A percentile compares a stretch with the other conserved stretches of the same genome.
These are phyloP conservation scores for Fibroporia radiculosa DNA, from an alignment of 768 basidiomycete species.

Conservation along the genomic window DNA sequence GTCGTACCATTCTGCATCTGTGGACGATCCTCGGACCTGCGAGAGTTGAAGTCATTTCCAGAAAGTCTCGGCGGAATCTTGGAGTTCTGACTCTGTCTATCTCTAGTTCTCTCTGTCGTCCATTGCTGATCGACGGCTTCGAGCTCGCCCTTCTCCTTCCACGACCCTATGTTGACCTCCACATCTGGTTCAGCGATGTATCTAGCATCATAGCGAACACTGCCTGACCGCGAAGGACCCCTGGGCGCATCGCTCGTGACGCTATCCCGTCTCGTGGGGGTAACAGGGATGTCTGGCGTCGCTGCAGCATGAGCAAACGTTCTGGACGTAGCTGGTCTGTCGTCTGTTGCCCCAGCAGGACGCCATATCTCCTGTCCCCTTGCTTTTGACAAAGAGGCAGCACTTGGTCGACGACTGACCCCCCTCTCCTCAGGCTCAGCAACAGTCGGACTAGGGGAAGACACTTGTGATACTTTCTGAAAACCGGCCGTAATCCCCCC, in stretches of 20 bases:
- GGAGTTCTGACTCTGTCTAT: not conserved
- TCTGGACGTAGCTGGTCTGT: slow-evolving; percentile 29
- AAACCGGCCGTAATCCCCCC: not conserved
- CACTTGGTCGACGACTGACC: slow-evolving; percentile 27
- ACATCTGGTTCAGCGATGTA: no score
- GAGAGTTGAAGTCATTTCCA: not conserved
- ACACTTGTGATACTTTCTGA: slow-evolving; percentile 3
- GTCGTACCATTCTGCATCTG: not conserved
- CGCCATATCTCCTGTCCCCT: slow-evolving; percentile 41
- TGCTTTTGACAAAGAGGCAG: slow-evolving; percentile 20
- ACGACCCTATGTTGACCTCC: not conserved
- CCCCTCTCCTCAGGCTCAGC: slow-evolving; percentile 11
- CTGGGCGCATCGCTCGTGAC: slow-evolving; percentile 43
- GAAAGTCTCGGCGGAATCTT: not conserved
- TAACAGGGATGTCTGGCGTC: slow-evolving; percentile 6
- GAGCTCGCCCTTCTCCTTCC: not conserved
- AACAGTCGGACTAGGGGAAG: not conserved
- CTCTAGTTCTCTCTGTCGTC: not conserved
- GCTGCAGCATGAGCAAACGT: slow-evolving; percentile 31
- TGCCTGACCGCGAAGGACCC: slow-evolving; percentile 18
- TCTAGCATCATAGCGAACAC: slow-evolving; percentile 6
- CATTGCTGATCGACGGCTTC: not conserved
- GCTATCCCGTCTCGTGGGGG: slow-evolving; percentile 7
- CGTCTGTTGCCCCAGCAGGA: slow-evolving; percentile 37
- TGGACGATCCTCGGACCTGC: slow-evolving; percentile 1